A percentile compares a stretch with the other conserved stretches of the same genome.
These are phyloP conservation scores for Schizosaccharomyces versatilis DNA, from an alignment of 1,139 yeast species.

Conservation along the genomic window DNA sequence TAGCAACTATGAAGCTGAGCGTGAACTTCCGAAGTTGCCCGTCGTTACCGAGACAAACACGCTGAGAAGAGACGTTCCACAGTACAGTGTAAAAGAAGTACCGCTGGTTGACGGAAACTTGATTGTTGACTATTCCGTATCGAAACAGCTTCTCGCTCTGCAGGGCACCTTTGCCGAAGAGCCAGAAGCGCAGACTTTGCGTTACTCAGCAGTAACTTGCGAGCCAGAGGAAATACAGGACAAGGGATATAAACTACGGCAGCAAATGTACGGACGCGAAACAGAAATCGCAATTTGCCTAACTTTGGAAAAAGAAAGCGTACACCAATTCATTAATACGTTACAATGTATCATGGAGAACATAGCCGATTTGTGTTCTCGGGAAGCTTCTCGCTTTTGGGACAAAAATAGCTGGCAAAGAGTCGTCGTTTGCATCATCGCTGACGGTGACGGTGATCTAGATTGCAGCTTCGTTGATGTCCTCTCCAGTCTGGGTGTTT, in stretches of 20 bases:
- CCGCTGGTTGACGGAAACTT: neutral
- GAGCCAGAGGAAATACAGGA: neutral
- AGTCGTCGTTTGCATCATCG: slow-evolving; percentile 50
- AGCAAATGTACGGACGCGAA: neutral
- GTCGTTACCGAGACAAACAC: neutral
- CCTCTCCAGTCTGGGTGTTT: slow-evolving; percentile 51
- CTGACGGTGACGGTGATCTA: slow-evolving; percentile 54
- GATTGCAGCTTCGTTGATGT: slow-evolving; percentile 42
- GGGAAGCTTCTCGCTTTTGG: slow-evolving; percentile 36
- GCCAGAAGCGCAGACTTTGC: neutral
- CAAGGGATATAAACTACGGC: neutral
- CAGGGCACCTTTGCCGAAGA: neutral
- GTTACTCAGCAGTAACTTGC: neutral
- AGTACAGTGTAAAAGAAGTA: neutral
- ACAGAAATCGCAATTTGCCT: neutral
- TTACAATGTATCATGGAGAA: slow-evolving; percentile 28
- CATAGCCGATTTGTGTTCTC: slow-evolving; percentile 36
- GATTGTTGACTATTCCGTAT: neutral
- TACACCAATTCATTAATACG: neutral
- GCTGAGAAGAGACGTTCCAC: neutral
- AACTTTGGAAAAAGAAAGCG: neutral
- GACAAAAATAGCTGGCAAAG: slow-evolving; percentile 67
- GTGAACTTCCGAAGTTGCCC: neutral
- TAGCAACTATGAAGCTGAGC: too few relatives aligned
- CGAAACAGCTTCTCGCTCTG: neutral